Evolutionary conservation across 2,329 filamentous ascomycete genomes (phyloP), one percentile per base, ranked within the genome.

Genomic region (Aspergillus pseudotamarii): DNA sequence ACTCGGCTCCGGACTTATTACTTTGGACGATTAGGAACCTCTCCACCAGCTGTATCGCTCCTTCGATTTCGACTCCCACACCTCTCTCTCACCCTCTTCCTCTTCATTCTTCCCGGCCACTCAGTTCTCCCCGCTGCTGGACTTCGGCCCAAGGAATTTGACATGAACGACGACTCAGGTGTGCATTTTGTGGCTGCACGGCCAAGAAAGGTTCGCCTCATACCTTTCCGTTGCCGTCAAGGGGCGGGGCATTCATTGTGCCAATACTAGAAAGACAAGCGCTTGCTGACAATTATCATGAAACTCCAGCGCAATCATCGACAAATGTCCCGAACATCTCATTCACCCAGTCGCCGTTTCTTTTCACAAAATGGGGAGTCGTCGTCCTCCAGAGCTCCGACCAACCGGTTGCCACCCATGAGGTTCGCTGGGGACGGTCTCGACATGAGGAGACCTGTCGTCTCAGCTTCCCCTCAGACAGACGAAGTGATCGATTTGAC

Each of bases 381-480:
- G 55, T 64, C 70, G 38, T 61, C 72, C 43, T 64, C 72, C 60
- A n/a, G 63, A 56, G 36, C 21, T 57, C 59, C 58, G 43, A 65
- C 50, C 67, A 65, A 56, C 75, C 51, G 71, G 69, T 65, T 76
- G 66, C 75, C 76, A 71, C 43, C 41, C 5, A 68, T 71, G 63
- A 76, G 80, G 65, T 84, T 75, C 66, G 72, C 78, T 16, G 82
- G 85, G n/a, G 84, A 87, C 75, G 85, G 85, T 4, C 76, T 81
- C 51, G 86, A 88, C 66, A 84, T 80, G 65, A 78, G 86, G 63
- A 78, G 84, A 64, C 86, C 86, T 1, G 74, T 79, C 19, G 78
- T 80, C 75, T 79, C 75, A 4, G 78, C 68, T n/a, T 62, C 72
- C n/a, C 59, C 69, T 26, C 70, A 69, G 14, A 64, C 62, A 12